Evolutionary conservation across 192 early-diverging fungal genomes (phyloP).

Genomic region (Diversispora epigaea): DNA sequence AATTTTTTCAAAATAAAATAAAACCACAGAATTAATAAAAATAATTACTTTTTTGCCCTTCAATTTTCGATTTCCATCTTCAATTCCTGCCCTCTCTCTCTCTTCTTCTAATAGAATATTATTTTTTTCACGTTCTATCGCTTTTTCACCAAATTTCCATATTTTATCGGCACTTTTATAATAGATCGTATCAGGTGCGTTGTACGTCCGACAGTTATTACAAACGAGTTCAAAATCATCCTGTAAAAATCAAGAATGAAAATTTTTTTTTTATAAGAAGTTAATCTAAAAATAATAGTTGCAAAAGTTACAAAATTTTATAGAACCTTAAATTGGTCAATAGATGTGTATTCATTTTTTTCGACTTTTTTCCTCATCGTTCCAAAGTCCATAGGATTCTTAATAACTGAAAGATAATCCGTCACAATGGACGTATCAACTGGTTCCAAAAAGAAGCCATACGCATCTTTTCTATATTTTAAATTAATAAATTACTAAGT

Average conservation of each 20-base stretch:
- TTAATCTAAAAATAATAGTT: background rate
- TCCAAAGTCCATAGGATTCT: conserved; percentile 87
- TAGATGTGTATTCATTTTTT: conserved; percentile 57
- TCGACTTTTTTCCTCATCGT: conserved; percentile 82
- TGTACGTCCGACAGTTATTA: conserved; percentile 81
- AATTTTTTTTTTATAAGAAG: background rate
- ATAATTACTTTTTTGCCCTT: background rate
- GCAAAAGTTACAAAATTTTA: background rate
- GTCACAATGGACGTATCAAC: conserved; percentile 74
- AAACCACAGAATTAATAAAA: background rate
- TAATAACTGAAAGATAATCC: conserved; percentile 81
- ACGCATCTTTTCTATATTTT: conserved; percentile 66
- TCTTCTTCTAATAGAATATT: conserved; percentile 41
- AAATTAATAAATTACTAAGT: background rate
- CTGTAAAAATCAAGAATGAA: conserved; percentile 29
- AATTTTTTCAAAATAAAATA: no score
- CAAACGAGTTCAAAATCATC: conserved; percentile 76
- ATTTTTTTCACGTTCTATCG: conserved; percentile 68
- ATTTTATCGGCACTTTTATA: conserved; percentile 80
- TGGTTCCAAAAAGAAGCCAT: conserved; percentile 85
- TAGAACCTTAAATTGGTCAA: conserved; percentile 60
- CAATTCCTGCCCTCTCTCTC: conserved; percentile 6
- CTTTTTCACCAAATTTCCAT: conserved; percentile 60
- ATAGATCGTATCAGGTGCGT: conserved; percentile 77
- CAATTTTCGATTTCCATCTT: background rate